A percentile compares a stretch with the other conserved stretches of the same genome.
phyloP scores from a whole-genome alignment of 805 yeast species.

The Lipomyces yamadae region DNA sequence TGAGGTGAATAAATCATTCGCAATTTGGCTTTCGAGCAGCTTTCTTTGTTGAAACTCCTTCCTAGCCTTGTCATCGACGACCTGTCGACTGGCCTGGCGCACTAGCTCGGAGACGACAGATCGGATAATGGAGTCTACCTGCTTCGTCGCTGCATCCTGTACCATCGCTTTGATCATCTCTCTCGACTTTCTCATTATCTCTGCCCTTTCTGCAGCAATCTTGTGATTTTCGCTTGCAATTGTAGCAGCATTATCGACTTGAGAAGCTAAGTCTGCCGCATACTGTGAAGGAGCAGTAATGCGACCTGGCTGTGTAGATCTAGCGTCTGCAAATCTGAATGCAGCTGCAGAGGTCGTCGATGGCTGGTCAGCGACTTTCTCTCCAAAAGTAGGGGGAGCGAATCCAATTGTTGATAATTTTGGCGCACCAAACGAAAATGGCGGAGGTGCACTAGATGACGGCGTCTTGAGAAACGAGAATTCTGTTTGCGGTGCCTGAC shows the following conservation, averaged over 20 bases:
- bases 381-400: not conserved
- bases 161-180: not conserved
- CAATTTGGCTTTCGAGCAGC: slow-evolving; percentile 48
- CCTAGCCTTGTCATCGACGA: slow-evolving; percentile 14
- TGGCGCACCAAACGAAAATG: slow-evolving; percentile 8
- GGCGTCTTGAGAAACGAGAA: not conserved
- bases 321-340: not conserved
- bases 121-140: slow-evolving; percentile 18
- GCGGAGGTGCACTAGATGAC: not conserved
- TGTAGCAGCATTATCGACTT: not conserved
- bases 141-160: not conserved
- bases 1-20: slow-evolving; percentile 61
- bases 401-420: not conserved
- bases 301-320: not conserved
- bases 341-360: not conserved
- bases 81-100: slow-evolving; percentile 24
- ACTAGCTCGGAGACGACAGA: slow-evolving; percentile 30
- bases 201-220: slow-evolving; percentile 11
- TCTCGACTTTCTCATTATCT: slow-evolving; percentile 2
- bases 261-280: not conserved
- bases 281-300: not conserved
- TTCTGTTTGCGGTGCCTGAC: not conserved
- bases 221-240: not conserved
- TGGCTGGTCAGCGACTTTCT: not conserved
- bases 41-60: slow-evolving; percentile 39